Conservation (phyloP, 495 filamentous ascomycete species). For the Neurospora hispaniola region DNA sequence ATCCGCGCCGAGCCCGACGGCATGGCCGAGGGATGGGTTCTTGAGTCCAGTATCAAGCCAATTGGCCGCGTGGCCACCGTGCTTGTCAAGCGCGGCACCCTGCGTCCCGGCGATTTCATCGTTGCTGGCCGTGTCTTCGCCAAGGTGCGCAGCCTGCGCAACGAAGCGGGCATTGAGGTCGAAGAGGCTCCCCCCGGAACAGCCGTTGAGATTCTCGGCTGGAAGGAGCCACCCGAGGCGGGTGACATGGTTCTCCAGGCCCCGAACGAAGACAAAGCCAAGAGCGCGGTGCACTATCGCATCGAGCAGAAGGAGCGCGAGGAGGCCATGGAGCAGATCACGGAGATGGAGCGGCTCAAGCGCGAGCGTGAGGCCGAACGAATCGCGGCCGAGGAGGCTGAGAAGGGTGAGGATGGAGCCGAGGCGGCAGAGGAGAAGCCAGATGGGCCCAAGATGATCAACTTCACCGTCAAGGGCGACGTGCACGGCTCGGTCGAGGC, state of each 20-base stretch:
- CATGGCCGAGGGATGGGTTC: constrained; percentile 81
- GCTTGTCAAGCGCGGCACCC: constrained; percentile 76
- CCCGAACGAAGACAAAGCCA: constrained; percentile 64
- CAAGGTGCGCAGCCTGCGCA: constrained; percentile 67
- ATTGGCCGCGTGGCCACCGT: constrained; percentile 82
- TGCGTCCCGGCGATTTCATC: constrained; percentile 70
- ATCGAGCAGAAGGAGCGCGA: constrained; percentile 38
- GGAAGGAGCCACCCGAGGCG: constrained; percentile 83
- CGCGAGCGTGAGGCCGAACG: constrained; percentile 31
- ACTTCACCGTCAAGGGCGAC: constrained; percentile 85
- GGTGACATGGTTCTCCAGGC: constrained; percentile 85
- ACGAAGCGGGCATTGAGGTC: constrained; percentile 71
- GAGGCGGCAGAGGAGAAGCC: constrained; percentile 34
- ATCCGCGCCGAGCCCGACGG: constrained; percentile 70
- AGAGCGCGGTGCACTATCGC: constrained; percentile 69
- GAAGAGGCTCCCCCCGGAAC: constrained; percentile 72
- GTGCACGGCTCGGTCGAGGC: constrained; percentile 91
- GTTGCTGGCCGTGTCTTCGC: constrained; percentile 83
- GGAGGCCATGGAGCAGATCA: constrained; percentile 25
- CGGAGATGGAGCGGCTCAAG: constrained; percentile 23
- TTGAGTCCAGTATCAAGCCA: constrained; percentile 85
- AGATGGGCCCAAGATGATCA: constrained; percentile 51
- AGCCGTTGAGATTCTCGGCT: constrained; percentile 87
- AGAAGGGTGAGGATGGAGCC: neutral
- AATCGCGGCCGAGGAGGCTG: constrained; percentile 1